Conservation (phyloP, 805 yeast species). For the Yamadazyma nakazawae region DNA sequence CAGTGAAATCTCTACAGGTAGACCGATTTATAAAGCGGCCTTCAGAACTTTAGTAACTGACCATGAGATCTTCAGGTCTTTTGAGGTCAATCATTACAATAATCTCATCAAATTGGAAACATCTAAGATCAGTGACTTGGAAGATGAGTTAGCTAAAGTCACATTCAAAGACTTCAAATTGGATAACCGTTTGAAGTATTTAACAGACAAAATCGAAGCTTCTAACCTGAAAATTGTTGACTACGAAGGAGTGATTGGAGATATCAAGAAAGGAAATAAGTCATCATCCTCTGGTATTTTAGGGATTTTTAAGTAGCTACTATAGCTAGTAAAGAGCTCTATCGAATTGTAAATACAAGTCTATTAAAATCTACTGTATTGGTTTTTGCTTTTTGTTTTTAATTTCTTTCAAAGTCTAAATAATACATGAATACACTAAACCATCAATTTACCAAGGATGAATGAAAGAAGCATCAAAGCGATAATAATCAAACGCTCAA, state of each 20-base stretch:
- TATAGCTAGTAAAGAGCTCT: too few species aligned
- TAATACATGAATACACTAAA: constrained; percentile 23
- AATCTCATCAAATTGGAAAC: constrained; percentile 58
- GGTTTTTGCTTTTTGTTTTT: background rate
- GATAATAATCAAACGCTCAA: constrained; percentile 38
- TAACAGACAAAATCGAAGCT: constrained; percentile 62
- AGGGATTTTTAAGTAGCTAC: constrained; percentile 8
- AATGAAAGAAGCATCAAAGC: constrained; percentile 48
- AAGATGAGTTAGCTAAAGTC: constrained; percentile 65
- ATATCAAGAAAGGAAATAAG: constrained; percentile 16
- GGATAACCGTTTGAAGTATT: constrained; percentile 59
- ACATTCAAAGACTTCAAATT: constrained; percentile 45
- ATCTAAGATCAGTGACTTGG: constrained; percentile 58
- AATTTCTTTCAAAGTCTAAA: background rate
- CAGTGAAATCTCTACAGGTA: constrained; percentile 65
- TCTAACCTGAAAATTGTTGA: constrained; percentile 46
- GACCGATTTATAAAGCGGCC: constrained; percentile 81
- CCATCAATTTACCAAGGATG: constrained; percentile 71
- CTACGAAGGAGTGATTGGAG: constrained; percentile 27
- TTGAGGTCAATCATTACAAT: constrained; percentile 61
- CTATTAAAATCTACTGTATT: background rate
- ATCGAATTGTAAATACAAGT: background rate
- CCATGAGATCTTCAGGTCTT: constrained; percentile 48
- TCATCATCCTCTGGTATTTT: constrained; percentile 8
- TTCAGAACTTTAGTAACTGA: constrained; percentile 65